Conservation (phyloP, 805 yeast genomes). For the Ogataea trehalophila region DNA sequence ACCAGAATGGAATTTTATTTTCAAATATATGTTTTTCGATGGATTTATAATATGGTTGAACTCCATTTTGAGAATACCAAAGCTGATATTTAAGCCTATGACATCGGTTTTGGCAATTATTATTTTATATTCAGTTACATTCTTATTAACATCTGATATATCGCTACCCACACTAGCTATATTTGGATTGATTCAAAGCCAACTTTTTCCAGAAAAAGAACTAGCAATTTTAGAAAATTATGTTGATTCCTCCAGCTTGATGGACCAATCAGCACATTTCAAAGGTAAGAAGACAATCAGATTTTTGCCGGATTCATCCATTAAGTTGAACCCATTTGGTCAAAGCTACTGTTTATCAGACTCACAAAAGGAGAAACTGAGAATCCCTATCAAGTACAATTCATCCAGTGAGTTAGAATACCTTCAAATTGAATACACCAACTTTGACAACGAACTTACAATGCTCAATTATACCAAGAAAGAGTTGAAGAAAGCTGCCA, state of each 20-base stretch:
- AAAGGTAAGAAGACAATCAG: constrained; percentile 84
- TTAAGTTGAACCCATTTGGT: constrained; percentile 70
- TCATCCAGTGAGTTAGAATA: constrained; percentile 68
- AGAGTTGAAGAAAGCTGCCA: constrained; percentile 41
- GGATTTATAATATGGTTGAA: constrained; percentile 63
- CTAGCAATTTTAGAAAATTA: constrained; percentile 29
- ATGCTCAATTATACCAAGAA: constrained; percentile 50
- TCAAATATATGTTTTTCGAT: constrained; percentile 73
- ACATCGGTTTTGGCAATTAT: constrained; percentile 46
- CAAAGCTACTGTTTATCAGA: constrained; percentile 58
- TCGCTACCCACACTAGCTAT: constrained; percentile 40
- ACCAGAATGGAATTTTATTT: constrained; percentile 53
- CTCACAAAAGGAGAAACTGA: constrained; percentile 27
- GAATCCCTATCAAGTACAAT: constrained; percentile 74
- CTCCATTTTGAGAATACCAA: constrained; percentile 73
- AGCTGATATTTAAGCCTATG: constrained; percentile 58
- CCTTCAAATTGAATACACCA: constrained; percentile 59
- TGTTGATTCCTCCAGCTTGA: constrained; percentile 31
- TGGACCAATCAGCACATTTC: constrained; percentile 58
- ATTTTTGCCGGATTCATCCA: constrained; percentile 87
- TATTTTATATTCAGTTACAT: constrained; percentile 43
- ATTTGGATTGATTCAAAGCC: constrained; percentile 13
- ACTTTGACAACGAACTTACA: constrained; percentile 46
- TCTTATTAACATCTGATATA: constrained; percentile 48
- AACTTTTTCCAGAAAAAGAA: constrained; percentile 27